Conservation (phyloP, 352 stramenopile species). For the Phytopythium boreale region DNA sequence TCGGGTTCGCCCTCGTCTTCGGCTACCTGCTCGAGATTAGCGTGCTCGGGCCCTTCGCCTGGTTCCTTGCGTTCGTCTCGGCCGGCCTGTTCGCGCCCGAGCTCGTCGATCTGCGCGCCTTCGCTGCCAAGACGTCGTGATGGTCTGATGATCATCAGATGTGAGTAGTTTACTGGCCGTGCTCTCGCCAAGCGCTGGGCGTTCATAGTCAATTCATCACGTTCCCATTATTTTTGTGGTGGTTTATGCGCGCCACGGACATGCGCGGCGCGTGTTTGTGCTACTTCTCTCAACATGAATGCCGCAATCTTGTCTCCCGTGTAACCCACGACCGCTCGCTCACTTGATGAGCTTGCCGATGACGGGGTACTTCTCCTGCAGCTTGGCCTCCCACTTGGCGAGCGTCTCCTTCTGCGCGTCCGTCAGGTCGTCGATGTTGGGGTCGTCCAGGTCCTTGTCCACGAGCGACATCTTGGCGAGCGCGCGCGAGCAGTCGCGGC, state of each 20-base stretch:
- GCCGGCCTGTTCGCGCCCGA: constrained; percentile 60
- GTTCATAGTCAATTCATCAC: neutral
- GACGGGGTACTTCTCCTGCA: constrained; percentile 94
- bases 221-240: neutral
- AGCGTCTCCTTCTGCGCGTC: constrained; percentile 93
- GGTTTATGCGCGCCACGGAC: neutral
- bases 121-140: constrained; percentile 35
- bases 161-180: neutral
- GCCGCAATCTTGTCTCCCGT: neutral
- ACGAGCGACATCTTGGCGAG: constrained; percentile 97
- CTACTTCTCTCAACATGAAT: neutral
- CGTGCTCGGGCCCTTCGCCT: constrained; percentile 61
- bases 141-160: neutral
- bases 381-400: constrained; percentile 95
- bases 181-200: no score
- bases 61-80: constrained; percentile 65
- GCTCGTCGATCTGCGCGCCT: constrained; percentile 77
- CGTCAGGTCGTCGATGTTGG: constrained; percentile 88
- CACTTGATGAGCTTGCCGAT: constrained; percentile 71
- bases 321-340: neutral
- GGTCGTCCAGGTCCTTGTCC: constrained; percentile 91
- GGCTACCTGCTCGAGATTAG: constrained; percentile 55
- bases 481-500: constrained; percentile 92
- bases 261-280: neutral
- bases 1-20: constrained; percentile 67